phyloP scores from a whole-genome alignment of 2,329 filamentous ascomycete species.

The Fusarium sp. region DNA sequence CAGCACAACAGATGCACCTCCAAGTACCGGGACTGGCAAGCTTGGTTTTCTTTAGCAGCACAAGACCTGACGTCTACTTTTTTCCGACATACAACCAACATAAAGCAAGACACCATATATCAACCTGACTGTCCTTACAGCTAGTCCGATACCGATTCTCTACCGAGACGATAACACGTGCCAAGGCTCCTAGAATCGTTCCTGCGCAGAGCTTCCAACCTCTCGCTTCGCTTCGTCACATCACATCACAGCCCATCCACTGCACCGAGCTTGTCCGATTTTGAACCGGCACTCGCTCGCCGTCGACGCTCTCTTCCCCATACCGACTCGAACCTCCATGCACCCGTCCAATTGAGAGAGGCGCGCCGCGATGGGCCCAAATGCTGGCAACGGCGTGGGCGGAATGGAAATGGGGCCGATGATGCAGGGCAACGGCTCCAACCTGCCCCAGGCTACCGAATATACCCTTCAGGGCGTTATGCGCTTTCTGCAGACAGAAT shows the following conservation, averaged over 20 bases:
- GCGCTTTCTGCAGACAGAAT: slow-evolving; percentile 99
- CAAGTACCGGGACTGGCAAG: slow-evolving; percentile 34
- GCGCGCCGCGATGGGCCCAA: slow-evolving; percentile 57
- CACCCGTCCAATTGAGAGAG: slow-evolving; percentile 50
- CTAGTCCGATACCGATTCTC: background rate
- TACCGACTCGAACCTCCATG: slow-evolving; percentile 51
- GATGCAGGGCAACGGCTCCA: slow-evolving; percentile 59
- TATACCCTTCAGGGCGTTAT: slow-evolving; percentile 83
- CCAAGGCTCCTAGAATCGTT: slow-evolving; percentile 21
- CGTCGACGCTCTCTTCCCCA: slow-evolving; percentile 31
- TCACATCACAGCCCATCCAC: slow-evolving; percentile 23
- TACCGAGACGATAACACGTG: slow-evolving; percentile 25
- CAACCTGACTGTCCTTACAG: slow-evolving; percentile 2
- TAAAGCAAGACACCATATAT: slow-evolving; percentile 9
- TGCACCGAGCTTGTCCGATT: slow-evolving; percentile 40
- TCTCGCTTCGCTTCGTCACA: slow-evolving; percentile 17
- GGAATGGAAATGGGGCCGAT: slow-evolving; percentile 58
- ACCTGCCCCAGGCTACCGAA: slow-evolving; percentile 68
- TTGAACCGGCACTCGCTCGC: slow-evolving; percentile 34
- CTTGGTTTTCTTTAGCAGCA: slow-evolving; percentile 30
- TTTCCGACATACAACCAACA: slow-evolving; percentile 12
- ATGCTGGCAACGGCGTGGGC: slow-evolving; percentile 58
- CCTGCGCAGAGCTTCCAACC: slow-evolving; percentile 23
- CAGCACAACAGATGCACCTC: slow-evolving; percentile 34
- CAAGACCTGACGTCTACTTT: slow-evolving; percentile 15